These are phyloP conservation scores for Triticum timopheevii DNA, from an alignment of 176 grass and related monocot genomes.

Conservation along the genomic window DNA sequence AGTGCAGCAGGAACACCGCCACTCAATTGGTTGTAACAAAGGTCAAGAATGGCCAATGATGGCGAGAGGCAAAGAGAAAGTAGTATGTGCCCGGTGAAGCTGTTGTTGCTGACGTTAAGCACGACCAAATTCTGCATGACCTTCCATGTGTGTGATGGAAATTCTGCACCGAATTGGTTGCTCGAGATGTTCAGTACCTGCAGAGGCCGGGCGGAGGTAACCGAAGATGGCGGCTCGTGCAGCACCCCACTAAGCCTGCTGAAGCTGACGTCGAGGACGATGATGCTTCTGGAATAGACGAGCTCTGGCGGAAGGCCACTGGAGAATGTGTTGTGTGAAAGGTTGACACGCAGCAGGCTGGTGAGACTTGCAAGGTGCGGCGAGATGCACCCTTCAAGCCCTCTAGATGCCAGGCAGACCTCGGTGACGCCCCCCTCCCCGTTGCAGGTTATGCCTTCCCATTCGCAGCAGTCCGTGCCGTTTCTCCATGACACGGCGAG, in stretches of 20 bases:
- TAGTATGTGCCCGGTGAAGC: background rate
- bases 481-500: background rate
- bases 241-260: background rate
- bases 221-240: background rate
- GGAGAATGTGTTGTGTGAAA: background rate
- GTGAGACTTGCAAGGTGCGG: background rate
- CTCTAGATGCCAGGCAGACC: background rate
- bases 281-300: background rate
- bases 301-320: background rate
- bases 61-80: background rate
- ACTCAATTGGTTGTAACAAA: constrained; percentile 17
- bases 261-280: constrained; percentile 7
- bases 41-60: background rate
- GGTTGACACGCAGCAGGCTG: background rate
- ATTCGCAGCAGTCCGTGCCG: background rate
- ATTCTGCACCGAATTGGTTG: background rate
- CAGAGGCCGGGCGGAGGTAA: background rate
- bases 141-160: background rate
- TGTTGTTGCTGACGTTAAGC: background rate
- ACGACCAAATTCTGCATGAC: background rate
- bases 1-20: background rate
- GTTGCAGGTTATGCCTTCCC: background rate
- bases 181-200: background rate
- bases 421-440: background rate
- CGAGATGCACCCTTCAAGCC: background rate